These are phyloP conservation scores for Ophiocordyceps robertsii DNA, from an alignment of 2,329 filamentous ascomycete species.

Conservation along the genomic window DNA sequence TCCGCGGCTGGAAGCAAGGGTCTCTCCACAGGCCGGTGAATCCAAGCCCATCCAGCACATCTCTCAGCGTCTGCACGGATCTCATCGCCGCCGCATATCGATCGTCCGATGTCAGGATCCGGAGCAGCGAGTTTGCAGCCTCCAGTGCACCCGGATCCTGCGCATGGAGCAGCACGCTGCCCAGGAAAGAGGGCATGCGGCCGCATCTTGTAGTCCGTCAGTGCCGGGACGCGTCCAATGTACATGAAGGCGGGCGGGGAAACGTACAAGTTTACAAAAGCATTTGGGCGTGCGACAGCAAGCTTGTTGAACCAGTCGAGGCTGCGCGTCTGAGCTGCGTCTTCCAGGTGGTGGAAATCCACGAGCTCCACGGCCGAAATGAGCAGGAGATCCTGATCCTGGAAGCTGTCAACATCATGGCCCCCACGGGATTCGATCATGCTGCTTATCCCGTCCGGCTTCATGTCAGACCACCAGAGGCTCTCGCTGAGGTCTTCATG, in stretches of 20 bases:
- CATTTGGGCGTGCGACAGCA: conserved; percentile 37
- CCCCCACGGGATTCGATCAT: conserved; percentile 11
- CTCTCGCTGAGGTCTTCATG: conserved; percentile 49
- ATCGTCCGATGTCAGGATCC: conserved; percentile 40
- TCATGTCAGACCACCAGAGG: conserved; percentile 46
- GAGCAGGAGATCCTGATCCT: conserved; percentile 48
- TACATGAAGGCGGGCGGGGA: background rate
- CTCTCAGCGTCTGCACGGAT: conserved; percentile 33
- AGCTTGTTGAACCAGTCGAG: conserved; percentile 47
- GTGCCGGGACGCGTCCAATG: conserved; percentile 15
- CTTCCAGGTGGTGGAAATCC: conserved; percentile 53
- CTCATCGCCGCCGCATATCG: conserved; percentile 35
- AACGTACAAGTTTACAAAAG: conserved; percentile 41
- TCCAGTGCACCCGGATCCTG: conserved; percentile 47
- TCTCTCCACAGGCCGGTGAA: conserved; percentile 50
- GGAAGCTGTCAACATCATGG: conserved; percentile 28
- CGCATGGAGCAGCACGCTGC: conserved; percentile 48
- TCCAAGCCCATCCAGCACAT: conserved; percentile 44
- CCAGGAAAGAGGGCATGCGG: conserved; percentile 42
- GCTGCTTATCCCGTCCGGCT: conserved; percentile 21
- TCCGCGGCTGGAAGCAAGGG: conserved; percentile 20
- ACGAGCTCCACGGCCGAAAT: conserved; percentile 51
- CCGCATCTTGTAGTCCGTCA: conserved; percentile 28
- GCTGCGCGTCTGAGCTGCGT: conserved; percentile 44
- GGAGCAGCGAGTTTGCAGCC: conserved; percentile 45